These are phyloP conservation scores for Hypoxylon sp. DNA, from an alignment of 2,329 filamentous ascomycete species.

Conservation along the genomic window DNA sequence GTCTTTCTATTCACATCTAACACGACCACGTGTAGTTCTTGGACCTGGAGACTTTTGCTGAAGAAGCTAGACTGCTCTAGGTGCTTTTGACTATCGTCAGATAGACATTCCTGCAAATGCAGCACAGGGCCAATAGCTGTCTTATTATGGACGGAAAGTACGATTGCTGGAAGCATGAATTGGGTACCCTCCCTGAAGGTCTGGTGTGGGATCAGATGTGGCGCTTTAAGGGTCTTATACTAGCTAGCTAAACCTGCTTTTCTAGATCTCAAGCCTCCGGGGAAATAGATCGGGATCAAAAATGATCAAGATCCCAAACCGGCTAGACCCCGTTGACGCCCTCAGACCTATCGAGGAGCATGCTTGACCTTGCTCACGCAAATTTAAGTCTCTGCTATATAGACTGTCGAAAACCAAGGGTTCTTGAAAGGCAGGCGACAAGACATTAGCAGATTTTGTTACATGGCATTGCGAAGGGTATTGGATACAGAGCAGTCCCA, in stretches of 20 bases:
- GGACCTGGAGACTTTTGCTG: not conserved
- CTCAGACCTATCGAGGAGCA: no score
- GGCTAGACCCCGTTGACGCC: not conserved
- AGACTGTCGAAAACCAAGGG: not conserved
- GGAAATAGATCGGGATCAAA: not conserved
- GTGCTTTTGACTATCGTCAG: not conserved
- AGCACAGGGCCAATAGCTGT: conserved; percentile 2
- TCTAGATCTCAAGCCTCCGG: not conserved
- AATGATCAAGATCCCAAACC: not conserved
- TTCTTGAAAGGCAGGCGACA: not conserved
- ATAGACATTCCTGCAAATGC: not conserved
- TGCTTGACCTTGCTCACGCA: not conserved
- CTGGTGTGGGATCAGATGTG: not conserved
- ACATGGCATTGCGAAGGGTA: not conserved
- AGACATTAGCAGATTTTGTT: not conserved
- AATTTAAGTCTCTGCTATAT: not conserved
- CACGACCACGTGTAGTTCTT: not conserved
- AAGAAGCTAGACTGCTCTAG: not conserved
- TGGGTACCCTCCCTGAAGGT: not conserved
- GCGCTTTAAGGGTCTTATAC: not conserved
- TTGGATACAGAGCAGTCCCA: not conserved
- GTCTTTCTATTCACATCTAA: not conserved
- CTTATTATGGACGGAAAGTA: not conserved
- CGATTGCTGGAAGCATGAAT: not conserved
- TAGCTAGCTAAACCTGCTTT: not conserved